Conservation (phyloP, 805 yeast species). For the Deakozyma indianensis region DNA sequence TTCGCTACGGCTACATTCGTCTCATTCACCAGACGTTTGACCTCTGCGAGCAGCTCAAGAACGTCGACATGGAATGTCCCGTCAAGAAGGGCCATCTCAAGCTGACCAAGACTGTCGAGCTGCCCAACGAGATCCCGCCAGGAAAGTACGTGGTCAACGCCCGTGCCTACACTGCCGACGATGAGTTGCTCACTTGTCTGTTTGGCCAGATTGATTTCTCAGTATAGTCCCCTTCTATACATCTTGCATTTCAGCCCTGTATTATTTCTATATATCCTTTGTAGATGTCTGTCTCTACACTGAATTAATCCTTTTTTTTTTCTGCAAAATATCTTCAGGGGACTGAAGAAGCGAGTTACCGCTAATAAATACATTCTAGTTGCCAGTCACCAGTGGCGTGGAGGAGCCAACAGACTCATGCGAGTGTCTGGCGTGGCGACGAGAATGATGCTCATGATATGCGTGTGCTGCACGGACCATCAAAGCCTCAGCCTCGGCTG, state of each 20-base stretch:
- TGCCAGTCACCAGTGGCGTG: slow-evolving; percentile 9
- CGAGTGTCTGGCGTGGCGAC: background rate
- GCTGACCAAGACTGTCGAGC: slow-evolving; percentile 57
- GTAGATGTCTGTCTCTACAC: no score
- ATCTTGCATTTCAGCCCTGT: no score
- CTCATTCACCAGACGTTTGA: slow-evolving; percentile 83
- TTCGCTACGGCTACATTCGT: slow-evolving; percentile 81
- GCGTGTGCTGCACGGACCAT: slow-evolving; percentile 6
- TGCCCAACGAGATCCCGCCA: slow-evolving; percentile 90
- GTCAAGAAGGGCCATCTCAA: slow-evolving; percentile 52
- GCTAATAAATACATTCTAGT: background rate
- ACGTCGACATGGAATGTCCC: slow-evolving; percentile 81
- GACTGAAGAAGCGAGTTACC: no score
- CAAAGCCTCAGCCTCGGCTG: slow-evolving; percentile 7
- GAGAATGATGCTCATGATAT: slow-evolving; percentile 3
- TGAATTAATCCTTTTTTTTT: no score
- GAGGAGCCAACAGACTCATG: slow-evolving; percentile 3
- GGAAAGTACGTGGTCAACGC: slow-evolving; percentile 82
- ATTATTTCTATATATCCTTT: no score
- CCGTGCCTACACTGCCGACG: slow-evolving; percentile 78
- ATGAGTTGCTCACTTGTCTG: slow-evolving; percentile 70
- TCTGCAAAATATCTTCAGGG: no score
- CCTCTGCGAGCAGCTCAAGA: slow-evolving; percentile 72
- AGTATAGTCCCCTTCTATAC: no score
- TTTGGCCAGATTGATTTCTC: slow-evolving; percentile 31